phyloP scores from a whole-genome alignment of 257 asterid genomes.

The Nicotiana benthamiana region DNA sequence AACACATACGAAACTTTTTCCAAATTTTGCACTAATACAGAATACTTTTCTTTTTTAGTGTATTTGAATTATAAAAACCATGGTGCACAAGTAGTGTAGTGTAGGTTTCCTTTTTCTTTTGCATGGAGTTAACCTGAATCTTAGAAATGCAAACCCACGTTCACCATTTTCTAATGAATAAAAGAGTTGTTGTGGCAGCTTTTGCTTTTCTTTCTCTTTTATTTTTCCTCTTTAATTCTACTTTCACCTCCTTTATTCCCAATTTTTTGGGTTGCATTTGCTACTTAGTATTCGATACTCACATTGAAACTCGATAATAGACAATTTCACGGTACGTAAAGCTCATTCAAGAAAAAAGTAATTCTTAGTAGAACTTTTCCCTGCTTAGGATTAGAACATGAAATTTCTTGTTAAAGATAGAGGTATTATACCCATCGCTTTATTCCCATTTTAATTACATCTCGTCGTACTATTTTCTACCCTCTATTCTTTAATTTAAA shows the following conservation, averaged over 20 bases:
- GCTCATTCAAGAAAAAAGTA: too few relatives aligned
- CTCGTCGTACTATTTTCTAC: background rate
- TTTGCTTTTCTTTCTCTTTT: conserved; percentile 47
- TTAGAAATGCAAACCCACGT: conserved; percentile 37
- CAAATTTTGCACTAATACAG: too few relatives aligned
- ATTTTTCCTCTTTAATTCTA: conserved; percentile 5
- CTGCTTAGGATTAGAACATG: too few relatives aligned
- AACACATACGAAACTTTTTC: too few relatives aligned
- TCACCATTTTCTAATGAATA: conserved; percentile 40
- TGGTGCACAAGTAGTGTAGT: background rate
- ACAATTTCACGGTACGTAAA: too few relatives aligned
- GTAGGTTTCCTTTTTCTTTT: conserved; percentile 33
- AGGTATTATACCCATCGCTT: too few relatives aligned
- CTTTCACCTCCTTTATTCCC: conserved; percentile 9
- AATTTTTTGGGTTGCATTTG: too few relatives aligned
- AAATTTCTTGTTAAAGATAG: too few relatives aligned
- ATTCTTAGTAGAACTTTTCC: too few relatives aligned
- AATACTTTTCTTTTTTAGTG: too few relatives aligned
- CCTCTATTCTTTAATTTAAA: background rate
- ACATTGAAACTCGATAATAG: too few relatives aligned
- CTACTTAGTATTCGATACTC: too few relatives aligned
- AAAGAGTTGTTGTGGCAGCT: conserved; percentile 63
- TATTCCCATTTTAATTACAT: background rate
- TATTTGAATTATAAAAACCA: background rate
- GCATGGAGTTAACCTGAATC: conserved; percentile 51